Evolutionary conservation across 495 filamentous ascomycete species (phyloP).

Genomic region (Neurospora intermedia): DNA sequence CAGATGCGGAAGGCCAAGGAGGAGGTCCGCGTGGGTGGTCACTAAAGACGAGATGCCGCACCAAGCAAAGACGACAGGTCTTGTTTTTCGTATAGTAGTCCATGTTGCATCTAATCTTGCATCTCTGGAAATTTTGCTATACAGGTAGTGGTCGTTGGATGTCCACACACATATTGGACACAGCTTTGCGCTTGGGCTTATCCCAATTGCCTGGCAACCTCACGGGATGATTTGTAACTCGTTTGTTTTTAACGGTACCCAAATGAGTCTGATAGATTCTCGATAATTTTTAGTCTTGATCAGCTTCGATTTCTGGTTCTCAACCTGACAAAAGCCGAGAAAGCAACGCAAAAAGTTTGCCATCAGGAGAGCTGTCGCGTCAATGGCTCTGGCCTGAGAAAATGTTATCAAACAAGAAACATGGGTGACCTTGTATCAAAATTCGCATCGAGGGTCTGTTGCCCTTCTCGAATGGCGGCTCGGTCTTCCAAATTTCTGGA

Average conservation of each 20-base stretch:
- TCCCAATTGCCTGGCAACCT: no score
- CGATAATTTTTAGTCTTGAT: not conserved
- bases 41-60: not conserved
- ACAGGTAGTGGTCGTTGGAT: not conserved
- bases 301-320: not conserved
- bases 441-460: not conserved
- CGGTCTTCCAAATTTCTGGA: not conserved
- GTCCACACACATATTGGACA: not conserved
- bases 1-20: slow-evolving; percentile 5
- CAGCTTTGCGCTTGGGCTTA: not conserved
- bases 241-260: not conserved
- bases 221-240: not conserved
- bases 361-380: not conserved
- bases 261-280: not conserved
- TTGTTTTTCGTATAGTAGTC: not conserved
- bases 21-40: not conserved
- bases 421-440: not conserved
- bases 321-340: not conserved
- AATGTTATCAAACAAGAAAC: not conserved
- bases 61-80: not conserved
- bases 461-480: not conserved
- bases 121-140: not conserved
- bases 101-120: not conserved
- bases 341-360: not conserved
- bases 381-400: not conserved